These are phyloP conservation scores for Sinapis alba DNA, from an alignment of 441 rosid species.

Conservation along the genomic window DNA sequence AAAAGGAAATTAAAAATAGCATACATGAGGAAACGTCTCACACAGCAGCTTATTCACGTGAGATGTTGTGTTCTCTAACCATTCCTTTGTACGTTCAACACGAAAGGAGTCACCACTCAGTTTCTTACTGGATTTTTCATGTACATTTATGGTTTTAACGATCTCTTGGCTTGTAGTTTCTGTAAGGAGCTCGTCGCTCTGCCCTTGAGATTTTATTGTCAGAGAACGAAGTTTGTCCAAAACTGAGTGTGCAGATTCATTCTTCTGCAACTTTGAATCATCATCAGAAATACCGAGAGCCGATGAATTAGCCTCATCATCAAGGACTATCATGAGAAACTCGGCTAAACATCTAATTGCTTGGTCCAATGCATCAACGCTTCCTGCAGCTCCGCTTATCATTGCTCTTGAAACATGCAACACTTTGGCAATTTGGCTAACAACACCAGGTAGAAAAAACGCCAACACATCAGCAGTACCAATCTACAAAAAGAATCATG, in stretches of 20 bases:
- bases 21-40: conserved; percentile 86
- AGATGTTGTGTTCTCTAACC: conserved; percentile 75
- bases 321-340: conserved; percentile 87
- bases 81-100: conserved; percentile 77
- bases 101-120: conserved; percentile 51
- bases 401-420: conserved; percentile 73
- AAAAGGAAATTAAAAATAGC: conserved; percentile 6
- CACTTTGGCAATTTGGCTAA: conserved; percentile 89
- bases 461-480: conserved; percentile 92
- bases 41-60: conserved; percentile 71
- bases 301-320: conserved; percentile 67
- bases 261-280: conserved; percentile 39
- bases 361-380: conserved; percentile 80
- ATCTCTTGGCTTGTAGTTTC: conserved; percentile 44
- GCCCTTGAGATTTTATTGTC: conserved; percentile 50
- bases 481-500: conserved; percentile 52
- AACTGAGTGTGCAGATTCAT: conserved; percentile 54
- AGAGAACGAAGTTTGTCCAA: conserved; percentile 72
- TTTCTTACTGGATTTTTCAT: conserved; percentile 39
- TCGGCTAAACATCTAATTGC: conserved; percentile 90
- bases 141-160: conserved; percentile 30
- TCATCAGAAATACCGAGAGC: conserved; percentile 42
- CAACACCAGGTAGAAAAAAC: conserved; percentile 95
- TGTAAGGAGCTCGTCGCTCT: conserved; percentile 32
- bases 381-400: conserved; percentile 97